Conservation (phyloP, 2,329 filamentous ascomycete genomes). For the Juglanconis oblonga region DNA sequence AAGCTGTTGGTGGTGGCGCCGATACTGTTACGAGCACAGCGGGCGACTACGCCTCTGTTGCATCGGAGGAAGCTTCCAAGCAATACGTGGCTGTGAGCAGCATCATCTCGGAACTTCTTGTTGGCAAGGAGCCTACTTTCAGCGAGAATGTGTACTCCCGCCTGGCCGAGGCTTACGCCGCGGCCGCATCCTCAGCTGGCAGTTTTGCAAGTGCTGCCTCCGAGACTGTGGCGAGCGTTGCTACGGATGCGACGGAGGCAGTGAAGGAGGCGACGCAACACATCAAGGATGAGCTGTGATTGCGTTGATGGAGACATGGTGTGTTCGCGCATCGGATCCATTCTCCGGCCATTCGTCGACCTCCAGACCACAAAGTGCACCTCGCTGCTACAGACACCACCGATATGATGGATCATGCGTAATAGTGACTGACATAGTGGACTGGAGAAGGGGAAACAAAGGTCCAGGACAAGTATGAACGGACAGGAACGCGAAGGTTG, state of each 20-base stretch:
- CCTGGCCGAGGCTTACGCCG: conserved; percentile 69
- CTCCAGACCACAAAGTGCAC: background rate
- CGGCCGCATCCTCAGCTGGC: conserved; percentile 55
- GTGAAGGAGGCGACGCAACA: conserved; percentile 37
- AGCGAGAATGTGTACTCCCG: conserved; percentile 76
- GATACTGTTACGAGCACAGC: conserved; percentile 39
- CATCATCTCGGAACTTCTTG: conserved; percentile 72
- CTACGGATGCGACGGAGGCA: conserved; percentile 39
- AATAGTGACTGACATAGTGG: background rate
- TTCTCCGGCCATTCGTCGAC: background rate
- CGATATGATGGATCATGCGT: conserved; percentile 8
- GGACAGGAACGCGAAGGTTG: background rate
- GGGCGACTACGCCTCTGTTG: conserved; percentile 59
- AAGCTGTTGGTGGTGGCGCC: conserved; percentile 32
- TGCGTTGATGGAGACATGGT: background rate
- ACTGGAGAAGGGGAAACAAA: background rate
- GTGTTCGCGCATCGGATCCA: background rate
- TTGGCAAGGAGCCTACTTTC: conserved; percentile 76
- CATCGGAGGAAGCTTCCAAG: conserved; percentile 55
- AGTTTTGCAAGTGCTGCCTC: conserved; percentile 36
- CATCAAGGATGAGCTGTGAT: conserved; percentile 40
- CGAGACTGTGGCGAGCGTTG: conserved; percentile 30
- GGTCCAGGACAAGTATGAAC: background rate
- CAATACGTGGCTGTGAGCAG: conserved; percentile 70
- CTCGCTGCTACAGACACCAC: background rate